Evolutionary conservation across 768 basidiomycete genomes (phyloP).

Genomic region (Psilocybe tampanensis): DNA sequence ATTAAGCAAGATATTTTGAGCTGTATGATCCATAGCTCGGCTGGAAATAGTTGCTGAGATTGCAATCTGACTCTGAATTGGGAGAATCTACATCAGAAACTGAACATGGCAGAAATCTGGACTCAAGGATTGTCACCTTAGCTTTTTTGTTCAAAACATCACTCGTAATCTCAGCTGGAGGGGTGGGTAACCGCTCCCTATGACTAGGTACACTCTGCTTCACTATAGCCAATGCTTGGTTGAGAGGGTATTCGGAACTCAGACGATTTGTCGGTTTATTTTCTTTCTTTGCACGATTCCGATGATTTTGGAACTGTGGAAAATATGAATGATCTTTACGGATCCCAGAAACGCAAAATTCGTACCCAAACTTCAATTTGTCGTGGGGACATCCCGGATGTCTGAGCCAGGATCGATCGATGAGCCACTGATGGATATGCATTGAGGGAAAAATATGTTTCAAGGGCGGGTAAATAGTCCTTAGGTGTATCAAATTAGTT

Average conservation of each 20-base stretch:
- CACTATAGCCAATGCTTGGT: background rate
- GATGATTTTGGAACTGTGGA: slow-evolving; percentile 56
- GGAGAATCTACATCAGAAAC: too few relatives aligned
- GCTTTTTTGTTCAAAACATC: background rate
- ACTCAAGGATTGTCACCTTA: background rate
- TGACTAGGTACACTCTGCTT: too few relatives aligned
- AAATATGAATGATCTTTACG: background rate
- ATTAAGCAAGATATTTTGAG: background rate
- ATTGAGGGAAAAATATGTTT: slow-evolving; percentile 50
- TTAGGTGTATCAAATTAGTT: too few relatives aligned
- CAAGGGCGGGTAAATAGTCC: slow-evolving; percentile 48
- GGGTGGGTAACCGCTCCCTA: background rate
- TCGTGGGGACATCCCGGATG: slow-evolving; percentile 41
- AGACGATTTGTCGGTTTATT: slow-evolving; percentile 23
- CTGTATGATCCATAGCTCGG: too few relatives aligned
- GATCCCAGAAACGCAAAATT: background rate
- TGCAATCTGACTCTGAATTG: too few relatives aligned
- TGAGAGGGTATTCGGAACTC: slow-evolving; percentile 17
- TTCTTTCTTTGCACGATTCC: slow-evolving; percentile 39
- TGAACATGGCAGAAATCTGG: too few relatives aligned
- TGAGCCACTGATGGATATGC: slow-evolving; percentile 48
- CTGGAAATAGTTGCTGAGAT: too few relatives aligned
- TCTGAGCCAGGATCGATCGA: slow-evolving; percentile 39
- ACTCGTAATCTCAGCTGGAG: background rate
- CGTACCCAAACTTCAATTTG: slow-evolving; percentile 62